A percentile compares a stretch with the other conserved stretches of the same genome.
Conservation (phyloP, 352 stramenopile genomes). For the Pythium utonaiense region DNA sequence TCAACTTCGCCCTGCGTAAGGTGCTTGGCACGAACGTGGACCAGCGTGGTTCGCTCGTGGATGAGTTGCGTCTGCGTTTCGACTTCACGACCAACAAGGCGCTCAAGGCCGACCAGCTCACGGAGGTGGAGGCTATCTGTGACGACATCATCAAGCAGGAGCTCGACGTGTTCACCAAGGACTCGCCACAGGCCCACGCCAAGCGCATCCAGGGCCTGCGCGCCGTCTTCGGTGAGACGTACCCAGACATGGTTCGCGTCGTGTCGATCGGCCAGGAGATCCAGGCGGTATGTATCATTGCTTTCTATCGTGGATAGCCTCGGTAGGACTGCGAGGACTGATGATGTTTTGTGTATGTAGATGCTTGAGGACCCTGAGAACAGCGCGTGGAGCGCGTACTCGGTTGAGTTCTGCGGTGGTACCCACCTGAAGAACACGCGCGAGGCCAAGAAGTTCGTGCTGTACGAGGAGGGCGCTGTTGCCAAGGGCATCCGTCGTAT, state of each 20-base stretch:
- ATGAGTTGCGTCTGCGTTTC: constrained; percentile 97
- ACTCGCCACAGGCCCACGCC: constrained; percentile 92
- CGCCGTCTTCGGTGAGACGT: constrained; percentile 98
- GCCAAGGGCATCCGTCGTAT: constrained; percentile 97
- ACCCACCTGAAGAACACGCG: constrained; percentile 97
- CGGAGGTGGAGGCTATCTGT: constrained; percentile 82
- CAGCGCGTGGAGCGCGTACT: constrained; percentile 89
- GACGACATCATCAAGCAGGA: constrained; percentile 86
- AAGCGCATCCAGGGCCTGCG: constrained; percentile 95
- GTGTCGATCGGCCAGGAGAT: constrained; percentile 92
- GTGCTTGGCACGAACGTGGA: constrained; percentile 93
- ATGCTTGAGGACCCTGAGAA: constrained; percentile 88
- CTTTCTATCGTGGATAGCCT: no score
- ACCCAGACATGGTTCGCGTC: constrained; percentile 98
- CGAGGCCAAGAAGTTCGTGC: constrained; percentile 95
- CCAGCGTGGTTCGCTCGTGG: constrained; percentile 96
- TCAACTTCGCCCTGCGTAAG: constrained; percentile 97
- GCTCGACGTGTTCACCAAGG: constrained; percentile 90
- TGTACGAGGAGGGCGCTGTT: constrained; percentile 96
- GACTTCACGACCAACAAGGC: constrained; percentile 98
- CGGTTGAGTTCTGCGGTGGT: constrained; percentile 99
- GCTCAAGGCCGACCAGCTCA: constrained; percentile 91
- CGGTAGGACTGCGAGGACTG: no score
- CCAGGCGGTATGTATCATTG: no score
- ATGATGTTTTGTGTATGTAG: no score